phyloP scores from a whole-genome alignment of 805 yeast species.

The Ogataea pilisensis region DNA sequence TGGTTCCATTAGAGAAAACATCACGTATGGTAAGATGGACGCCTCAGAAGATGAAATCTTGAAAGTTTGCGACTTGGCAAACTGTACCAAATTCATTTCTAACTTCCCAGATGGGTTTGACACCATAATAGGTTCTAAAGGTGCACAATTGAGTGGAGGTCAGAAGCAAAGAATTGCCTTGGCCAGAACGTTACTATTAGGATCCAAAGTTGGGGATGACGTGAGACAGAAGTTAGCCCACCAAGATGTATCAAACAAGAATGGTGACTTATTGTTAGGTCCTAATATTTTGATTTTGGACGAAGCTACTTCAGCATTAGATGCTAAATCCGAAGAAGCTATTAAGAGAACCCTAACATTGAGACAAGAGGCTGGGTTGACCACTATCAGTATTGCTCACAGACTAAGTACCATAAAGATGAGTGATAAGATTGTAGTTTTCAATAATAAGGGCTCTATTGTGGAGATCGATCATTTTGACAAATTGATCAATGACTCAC shows the following conservation, averaged over 20 bases:
- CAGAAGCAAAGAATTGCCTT: constrained; percentile 91
- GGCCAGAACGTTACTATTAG: constrained; percentile 76
- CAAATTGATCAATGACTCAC: constrained; percentile 42
- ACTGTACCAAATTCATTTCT: constrained; percentile 62
- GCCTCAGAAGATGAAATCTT: constrained; percentile 57
- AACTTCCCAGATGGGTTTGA: constrained; percentile 80
- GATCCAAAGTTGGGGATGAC: constrained; percentile 17
- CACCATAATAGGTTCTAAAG: constrained; percentile 82
- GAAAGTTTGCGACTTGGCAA: constrained; percentile 64
- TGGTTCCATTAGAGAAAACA: constrained; percentile 80
- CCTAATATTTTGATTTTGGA: constrained; percentile 84
- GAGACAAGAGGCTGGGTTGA: constrained; percentile 53
- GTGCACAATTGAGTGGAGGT: constrained; percentile 89
- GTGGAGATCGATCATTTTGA: constrained; percentile 66
- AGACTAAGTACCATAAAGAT: constrained; percentile 82
- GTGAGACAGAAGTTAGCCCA: constrained; percentile 4
- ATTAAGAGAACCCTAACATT: constrained; percentile 68
- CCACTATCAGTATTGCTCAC: constrained; percentile 89
- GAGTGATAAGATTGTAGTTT: constrained; percentile 75
- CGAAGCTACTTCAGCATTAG: constrained; percentile 94
- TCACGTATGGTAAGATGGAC: constrained; percentile 67
- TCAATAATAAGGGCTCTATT: constrained; percentile 64
- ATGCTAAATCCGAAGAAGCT: constrained; percentile 80
- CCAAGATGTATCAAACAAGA: constrained; percentile 17
- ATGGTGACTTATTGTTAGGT: constrained; percentile 31